Conservation (phyloP, 148 eudicot genomes). For the Silene conica region DNA sequence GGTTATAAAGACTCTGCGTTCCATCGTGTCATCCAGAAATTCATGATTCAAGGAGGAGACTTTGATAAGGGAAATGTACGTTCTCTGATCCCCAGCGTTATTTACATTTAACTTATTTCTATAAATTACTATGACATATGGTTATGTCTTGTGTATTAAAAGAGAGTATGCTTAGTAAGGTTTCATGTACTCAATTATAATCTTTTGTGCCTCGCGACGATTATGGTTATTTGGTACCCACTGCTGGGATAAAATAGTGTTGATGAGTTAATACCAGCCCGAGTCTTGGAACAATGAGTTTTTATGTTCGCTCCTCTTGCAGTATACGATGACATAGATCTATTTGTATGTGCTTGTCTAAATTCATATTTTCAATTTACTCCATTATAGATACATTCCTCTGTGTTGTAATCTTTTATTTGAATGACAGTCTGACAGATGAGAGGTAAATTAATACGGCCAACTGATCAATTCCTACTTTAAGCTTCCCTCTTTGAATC, state of each 20-base stretch:
- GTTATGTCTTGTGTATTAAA: not conserved
- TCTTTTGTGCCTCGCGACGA: not conserved
- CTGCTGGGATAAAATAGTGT: too few species aligned
- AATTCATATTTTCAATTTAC: not conserved
- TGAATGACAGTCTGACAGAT: not conserved
- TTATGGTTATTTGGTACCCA: not conserved
- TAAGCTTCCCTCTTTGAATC: not conserved
- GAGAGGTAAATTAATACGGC: not conserved
- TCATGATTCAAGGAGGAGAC: conserved; percentile 99
- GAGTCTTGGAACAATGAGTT: too few species aligned
- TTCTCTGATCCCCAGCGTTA: conserved; percentile 10
- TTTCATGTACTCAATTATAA: not conserved
- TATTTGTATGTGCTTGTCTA: not conserved
- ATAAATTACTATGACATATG: not conserved
- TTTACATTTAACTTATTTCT: not conserved
- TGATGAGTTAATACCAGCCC: too few species aligned
- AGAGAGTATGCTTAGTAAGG: not conserved
- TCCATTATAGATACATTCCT: not conserved
- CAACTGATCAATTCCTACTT: not conserved
- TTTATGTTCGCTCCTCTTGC: too few species aligned
- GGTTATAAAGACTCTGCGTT: conserved; percentile 84
- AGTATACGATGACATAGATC: not conserved
- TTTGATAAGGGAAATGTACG: conserved; percentile 95
- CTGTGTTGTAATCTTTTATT: not conserved
- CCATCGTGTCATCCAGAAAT: conserved; percentile 94